Evolutionary conservation across 345 rosid genomes (phyloP).

Genomic region (Boechera stricta): DNA sequence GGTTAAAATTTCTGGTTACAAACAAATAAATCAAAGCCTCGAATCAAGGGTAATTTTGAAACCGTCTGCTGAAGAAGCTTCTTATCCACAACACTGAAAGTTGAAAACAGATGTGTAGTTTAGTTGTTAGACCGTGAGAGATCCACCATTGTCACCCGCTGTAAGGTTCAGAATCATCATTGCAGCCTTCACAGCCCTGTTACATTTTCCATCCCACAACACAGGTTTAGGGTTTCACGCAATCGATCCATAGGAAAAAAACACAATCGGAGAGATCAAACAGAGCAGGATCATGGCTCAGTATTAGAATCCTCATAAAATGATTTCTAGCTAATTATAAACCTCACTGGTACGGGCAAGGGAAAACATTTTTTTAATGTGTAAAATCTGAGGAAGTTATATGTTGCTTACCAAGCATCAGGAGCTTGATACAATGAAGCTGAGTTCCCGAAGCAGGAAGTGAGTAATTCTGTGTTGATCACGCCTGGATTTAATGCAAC

Average conservation of each 20-base stretch:
- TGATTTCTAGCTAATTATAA: no score
- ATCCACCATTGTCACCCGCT: conserved; percentile 87
- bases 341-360: no score
- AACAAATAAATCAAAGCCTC: conserved; percentile 17
- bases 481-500: conserved; percentile 94
- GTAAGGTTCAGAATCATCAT: conserved; percentile 83
- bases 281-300: background rate
- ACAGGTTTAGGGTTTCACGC: conserved; percentile 19
- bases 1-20: conserved; percentile 24
- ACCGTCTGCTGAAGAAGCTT: conserved; percentile 2
- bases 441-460: conserved; percentile 85
- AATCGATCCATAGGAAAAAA: background rate
- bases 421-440: conserved; percentile 89
- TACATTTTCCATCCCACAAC: conserved; percentile 1
- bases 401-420: conserved; percentile 70
- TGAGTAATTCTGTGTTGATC: conserved; percentile 88
- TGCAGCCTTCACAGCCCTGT: conserved; percentile 91
- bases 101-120: background rate
- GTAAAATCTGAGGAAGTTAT: background rate
- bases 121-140: conserved; percentile 71
- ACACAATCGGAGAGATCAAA: conserved; percentile 11
- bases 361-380: no score
- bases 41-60: background rate
- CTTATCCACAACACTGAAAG: background rate
- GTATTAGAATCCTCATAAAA: no score